Conservation (phyloP, 2,329 filamentous ascomycete genomes). For the Thelonectria blattea region DNA sequence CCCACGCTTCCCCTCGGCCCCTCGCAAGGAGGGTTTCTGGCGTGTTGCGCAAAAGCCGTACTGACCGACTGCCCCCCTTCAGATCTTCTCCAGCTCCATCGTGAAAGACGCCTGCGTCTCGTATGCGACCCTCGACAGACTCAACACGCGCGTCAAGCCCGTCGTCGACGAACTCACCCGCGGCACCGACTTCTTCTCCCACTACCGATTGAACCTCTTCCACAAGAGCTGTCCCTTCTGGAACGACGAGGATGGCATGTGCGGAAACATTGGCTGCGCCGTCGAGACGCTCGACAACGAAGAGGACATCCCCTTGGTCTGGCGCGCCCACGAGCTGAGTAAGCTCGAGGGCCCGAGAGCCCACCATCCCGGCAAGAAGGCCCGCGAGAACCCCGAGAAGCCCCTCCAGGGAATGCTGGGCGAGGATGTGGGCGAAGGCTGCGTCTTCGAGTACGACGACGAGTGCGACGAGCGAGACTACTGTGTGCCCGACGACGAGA, state of each 20-base stretch:
- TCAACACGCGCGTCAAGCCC: slow-evolving; percentile 80
- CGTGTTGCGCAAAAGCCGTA: not conserved
- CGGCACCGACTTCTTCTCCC: slow-evolving; percentile 95
- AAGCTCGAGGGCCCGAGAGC: slow-evolving; percentile 91
- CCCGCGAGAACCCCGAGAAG: slow-evolving; percentile 69
- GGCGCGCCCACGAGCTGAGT: slow-evolving; percentile 89
- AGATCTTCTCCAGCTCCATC: slow-evolving; percentile 89
- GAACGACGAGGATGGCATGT: slow-evolving; percentile 91
- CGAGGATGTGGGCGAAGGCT: slow-evolving; percentile 89
- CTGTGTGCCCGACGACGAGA: slow-evolving; percentile 94
- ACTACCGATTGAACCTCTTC: slow-evolving; percentile 94
- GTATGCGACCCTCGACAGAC: slow-evolving; percentile 83
- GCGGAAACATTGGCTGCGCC: slow-evolving; percentile 94
- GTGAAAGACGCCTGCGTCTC: slow-evolving; percentile 95
- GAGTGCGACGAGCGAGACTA: slow-evolving; percentile 97
- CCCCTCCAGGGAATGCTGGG: slow-evolving; percentile 85
- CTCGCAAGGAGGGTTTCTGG: no score
- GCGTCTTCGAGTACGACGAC: slow-evolving; percentile 96
- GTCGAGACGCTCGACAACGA: slow-evolving; percentile 96
- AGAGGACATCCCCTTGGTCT: slow-evolving; percentile 88
- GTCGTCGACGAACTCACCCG: slow-evolving; percentile 80
- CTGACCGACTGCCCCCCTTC: slow-evolving; percentile 45
- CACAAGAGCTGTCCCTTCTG: slow-evolving; percentile 96
- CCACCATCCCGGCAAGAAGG: slow-evolving; percentile 80
- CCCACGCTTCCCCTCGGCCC: slow-evolving; percentile 17